Percentiles rank a stretch among this genome's conserved stretches.
Evolutionary conservation across 768 basidiomycete genomes (phyloP).

Genomic region (Tephrocybe sp.): DNA sequence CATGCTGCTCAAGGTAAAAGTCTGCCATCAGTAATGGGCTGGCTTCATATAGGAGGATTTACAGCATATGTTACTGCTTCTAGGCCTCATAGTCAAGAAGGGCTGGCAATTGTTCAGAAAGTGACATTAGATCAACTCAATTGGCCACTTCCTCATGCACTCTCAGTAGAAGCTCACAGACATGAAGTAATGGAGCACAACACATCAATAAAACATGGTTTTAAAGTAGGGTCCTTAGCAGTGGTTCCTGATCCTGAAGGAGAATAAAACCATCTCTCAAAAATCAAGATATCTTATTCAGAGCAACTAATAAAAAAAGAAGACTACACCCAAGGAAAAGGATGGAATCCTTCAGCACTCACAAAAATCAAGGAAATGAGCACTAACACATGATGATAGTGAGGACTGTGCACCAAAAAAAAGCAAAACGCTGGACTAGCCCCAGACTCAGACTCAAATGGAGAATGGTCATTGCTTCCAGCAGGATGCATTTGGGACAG

Average conservation of each 20-base stretch:
- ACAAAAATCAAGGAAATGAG: too few species aligned
- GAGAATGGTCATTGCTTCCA: not conserved
- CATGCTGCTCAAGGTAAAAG: constrained; percentile 32
- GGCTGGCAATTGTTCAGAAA: constrained; percentile 21
- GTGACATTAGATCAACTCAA: constrained; percentile 24
- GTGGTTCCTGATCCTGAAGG: constrained; percentile 5
- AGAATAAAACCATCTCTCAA: not conserved
- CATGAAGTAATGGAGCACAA: constrained; percentile 4
- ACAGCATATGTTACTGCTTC: constrained; percentile 32
- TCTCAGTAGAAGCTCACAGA: not conserved
- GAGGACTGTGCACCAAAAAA: too few species aligned
- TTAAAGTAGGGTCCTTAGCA: not conserved
- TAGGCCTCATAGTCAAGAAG: constrained; percentile 15
- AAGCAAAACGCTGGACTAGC: too few species aligned
- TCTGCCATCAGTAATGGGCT: constrained; percentile 18
- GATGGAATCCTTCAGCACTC: too few species aligned
- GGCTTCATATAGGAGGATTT: constrained; percentile 22
- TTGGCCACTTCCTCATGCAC: not conserved
- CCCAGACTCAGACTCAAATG: too few species aligned
- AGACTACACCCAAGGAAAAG: too few species aligned
- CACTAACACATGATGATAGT: too few species aligned
- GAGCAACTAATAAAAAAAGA: not conserved
- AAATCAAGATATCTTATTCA: too few species aligned
- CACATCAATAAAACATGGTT: not conserved
- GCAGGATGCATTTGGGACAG: not conserved